Conservation (phyloP, 495 filamentous ascomycete species). For the Hapsidospora chrysogenum region DNA sequence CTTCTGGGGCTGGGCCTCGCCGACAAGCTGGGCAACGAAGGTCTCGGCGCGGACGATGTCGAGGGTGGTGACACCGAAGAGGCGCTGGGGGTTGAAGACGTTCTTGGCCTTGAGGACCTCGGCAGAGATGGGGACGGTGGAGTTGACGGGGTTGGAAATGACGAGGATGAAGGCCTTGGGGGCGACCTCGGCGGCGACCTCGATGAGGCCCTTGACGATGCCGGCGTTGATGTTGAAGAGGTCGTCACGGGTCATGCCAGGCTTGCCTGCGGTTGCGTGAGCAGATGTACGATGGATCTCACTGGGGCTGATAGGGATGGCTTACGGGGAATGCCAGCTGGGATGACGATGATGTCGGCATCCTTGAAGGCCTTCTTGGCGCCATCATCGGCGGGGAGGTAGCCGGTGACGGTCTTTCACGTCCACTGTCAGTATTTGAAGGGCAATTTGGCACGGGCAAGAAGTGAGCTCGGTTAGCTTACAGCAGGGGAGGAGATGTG, state of each 20-base stretch:
- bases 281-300: conserved; percentile 5
- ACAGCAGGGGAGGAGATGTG: conserved; percentile 93
- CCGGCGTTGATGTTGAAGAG: conserved; percentile 98
- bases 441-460: not conserved
- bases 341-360: conserved; percentile 89
- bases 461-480: conserved; percentile 4
- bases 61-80: conserved; percentile 96
- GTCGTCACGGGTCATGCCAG: conserved; percentile 97
- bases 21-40: conserved; percentile 75
- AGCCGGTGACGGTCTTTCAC: conserved; percentile 72
- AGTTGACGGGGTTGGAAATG: conserved; percentile 99
- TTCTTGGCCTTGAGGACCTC: conserved; percentile 85
- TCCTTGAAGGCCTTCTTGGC: conserved; percentile 75
- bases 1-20: conserved; percentile 65
- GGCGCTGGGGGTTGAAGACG: conserved; percentile 81
- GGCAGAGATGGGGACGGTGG: conserved; percentile 91
- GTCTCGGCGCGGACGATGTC: conserved; percentile 97
- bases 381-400: conserved; percentile 78
- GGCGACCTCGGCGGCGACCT: conserved; percentile 67
- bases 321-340: conserved; percentile 93
- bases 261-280: conserved; percentile 81
- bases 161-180: conserved; percentile 88
- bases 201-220: conserved; percentile 75
- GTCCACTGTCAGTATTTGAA: conserved; percentile 10
- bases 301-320: no score